Percentiles rank a stretch among this genome's conserved stretches.
Conservation (phyloP, 306 rosid species). For the Glycine tomentella region DNA sequence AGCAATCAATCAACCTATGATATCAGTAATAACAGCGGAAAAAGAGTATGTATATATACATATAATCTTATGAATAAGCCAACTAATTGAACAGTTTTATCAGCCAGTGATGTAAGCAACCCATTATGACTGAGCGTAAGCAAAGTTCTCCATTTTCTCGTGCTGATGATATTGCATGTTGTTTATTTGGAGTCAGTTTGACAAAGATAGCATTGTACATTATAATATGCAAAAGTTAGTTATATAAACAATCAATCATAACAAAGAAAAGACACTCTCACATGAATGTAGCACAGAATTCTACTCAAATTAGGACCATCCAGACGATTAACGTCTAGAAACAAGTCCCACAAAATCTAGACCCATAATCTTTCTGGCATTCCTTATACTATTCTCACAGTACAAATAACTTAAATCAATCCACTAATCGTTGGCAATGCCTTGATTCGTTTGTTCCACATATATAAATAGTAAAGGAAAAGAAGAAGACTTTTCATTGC, state of each 20-base stretch:
- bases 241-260: slow-evolving; percentile 44
- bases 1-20: slow-evolving; percentile 44
- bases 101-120: slow-evolving; percentile 24
- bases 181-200: slow-evolving; percentile 35
- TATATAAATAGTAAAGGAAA: slow-evolving; percentile 48
- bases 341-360: slow-evolving; percentile 50
- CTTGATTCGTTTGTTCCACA: slow-evolving; percentile 70
- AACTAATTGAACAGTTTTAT: slow-evolving; percentile 33
- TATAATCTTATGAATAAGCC: slow-evolving; percentile 40
- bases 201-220: slow-evolving; percentile 43
- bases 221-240: slow-evolving; percentile 43
- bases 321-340: slow-evolving; percentile 44
- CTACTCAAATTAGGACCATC: slow-evolving; percentile 45
- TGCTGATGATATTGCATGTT: not conserved
- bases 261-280: slow-evolving; percentile 43
- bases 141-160: slow-evolving; percentile 37
- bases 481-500: slow-evolving; percentile 45
- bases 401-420: slow-evolving; percentile 48
- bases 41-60: slow-evolving; percentile 34
- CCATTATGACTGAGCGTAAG: slow-evolving; percentile 42
- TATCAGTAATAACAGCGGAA: slow-evolving; percentile 38
- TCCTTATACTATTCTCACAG: slow-evolving; percentile 51
- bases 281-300: slow-evolving; percentile 44
- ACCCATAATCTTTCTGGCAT: slow-evolving; percentile 60
- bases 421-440: slow-evolving; percentile 56